Evolutionary conservation across 441 rosid species (phyloP).

Genomic region (Daphne laureola): DNA sequence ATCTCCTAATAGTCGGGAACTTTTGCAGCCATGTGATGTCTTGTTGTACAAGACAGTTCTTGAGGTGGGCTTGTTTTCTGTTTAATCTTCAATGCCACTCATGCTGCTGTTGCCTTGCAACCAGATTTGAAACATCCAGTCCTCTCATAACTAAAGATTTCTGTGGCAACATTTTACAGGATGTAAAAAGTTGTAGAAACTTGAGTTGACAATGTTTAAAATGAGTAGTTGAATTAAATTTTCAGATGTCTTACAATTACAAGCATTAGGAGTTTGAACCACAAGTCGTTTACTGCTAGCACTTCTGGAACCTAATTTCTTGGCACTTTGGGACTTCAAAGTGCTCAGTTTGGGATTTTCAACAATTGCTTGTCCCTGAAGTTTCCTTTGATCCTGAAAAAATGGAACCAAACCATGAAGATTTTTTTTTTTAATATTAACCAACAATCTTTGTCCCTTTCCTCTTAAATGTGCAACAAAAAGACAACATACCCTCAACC

Average conservation of each 20-base stretch:
- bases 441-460: background rate
- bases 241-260: conserved; percentile 42
- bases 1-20: no score
- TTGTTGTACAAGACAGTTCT: no score
- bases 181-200: no score
- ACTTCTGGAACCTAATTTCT: conserved; percentile 55
- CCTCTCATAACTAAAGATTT: no score
- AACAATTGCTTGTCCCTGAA: conserved; percentile 77
- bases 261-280: conserved; percentile 34
- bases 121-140: no score
- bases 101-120: no score
- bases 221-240: no score
- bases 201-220: no score
- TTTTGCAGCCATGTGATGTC: no score
- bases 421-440: background rate
- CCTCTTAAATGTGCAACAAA: background rate
- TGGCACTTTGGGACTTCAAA: conserved; percentile 53
- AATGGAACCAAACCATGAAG: conserved; percentile 28
- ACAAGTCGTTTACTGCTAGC: conserved; percentile 56
- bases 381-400: conserved; percentile 81
- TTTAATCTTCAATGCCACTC: no score
- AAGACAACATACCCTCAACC: conserved; percentile 59
- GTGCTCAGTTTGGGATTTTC: conserved; percentile 92
- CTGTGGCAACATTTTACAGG: no score
- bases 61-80: no score